phyloP scores from a whole-genome alignment of 805 yeast genomes.

The Clavispora fructus region DNA sequence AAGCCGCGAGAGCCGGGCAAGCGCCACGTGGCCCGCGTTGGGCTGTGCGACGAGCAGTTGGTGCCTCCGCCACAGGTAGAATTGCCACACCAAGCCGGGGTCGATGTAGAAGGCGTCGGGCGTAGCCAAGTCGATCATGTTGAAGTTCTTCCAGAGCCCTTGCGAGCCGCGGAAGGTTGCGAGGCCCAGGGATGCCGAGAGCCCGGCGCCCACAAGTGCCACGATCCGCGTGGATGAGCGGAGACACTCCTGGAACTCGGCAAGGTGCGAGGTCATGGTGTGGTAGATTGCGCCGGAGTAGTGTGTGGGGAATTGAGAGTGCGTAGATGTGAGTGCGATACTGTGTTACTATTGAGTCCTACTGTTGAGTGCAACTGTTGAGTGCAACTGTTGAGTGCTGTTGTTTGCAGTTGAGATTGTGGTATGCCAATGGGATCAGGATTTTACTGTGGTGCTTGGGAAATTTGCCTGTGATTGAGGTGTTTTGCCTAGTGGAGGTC shows the following conservation, averaged over 20 bases:
- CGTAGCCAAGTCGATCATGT: conserved; percentile 80
- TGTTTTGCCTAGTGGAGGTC: too few relatives aligned
- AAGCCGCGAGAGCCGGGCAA: conserved; percentile 54
- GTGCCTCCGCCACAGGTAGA: conserved; percentile 65
- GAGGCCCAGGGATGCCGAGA: conserved; percentile 72
- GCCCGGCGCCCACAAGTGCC: conserved; percentile 78
- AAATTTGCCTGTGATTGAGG: too few relatives aligned
- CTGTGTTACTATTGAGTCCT: too few relatives aligned
- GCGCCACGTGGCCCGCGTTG: conserved; percentile 65
- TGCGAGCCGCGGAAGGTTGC: conserved; percentile 68
- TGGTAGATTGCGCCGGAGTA: background rate
- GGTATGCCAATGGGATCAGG: too few relatives aligned
- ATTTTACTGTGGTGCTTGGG: too few relatives aligned
- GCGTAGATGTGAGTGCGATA: too few relatives aligned
- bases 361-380: too few relatives aligned
- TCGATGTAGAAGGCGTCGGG: conserved; percentile 84
- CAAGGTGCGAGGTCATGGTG: conserved; percentile 19
- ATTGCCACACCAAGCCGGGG: conserved; percentile 89
- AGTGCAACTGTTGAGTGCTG: too few relatives aligned
- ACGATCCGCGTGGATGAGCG: conserved; percentile 43
- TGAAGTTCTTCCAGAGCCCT: conserved; percentile 74
- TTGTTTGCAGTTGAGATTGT: too few relatives aligned
- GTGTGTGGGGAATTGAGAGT: too few relatives aligned
- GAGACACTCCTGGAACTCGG: conserved; percentile 49
- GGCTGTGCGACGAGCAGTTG: conserved; percentile 66